Conservation (phyloP, 2,329 filamentous ascomycete genomes). For the Cladophialophora immunda region DNA sequence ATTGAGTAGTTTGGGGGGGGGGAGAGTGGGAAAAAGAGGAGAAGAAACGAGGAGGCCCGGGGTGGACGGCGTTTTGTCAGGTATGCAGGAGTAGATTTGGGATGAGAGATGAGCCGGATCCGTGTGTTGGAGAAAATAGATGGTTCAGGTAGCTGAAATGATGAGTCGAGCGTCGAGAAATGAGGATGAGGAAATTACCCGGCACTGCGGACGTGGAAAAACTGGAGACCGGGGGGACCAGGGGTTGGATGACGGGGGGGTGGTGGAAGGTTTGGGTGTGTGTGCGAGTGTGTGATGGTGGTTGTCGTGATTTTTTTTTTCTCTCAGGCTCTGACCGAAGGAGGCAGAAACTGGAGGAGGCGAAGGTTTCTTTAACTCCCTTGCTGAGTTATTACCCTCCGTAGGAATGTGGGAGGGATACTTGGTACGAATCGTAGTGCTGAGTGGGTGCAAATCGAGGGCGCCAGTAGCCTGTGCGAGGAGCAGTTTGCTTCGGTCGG, state of each 20-base stretch:
- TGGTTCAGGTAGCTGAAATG: conserved; percentile 11
- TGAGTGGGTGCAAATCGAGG: not conserved
- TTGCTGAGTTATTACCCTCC: not conserved
- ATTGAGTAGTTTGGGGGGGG: conserved; percentile 23
- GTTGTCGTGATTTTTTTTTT: conserved; percentile 15
- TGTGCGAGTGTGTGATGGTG: not conserved
- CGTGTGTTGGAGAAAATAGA: conserved; percentile 23
- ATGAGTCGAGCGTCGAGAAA: conserved; percentile 16
- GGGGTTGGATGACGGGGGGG: conserved; percentile 28
- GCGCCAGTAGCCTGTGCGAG: conserved; percentile 8
- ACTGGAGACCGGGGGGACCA: conserved; percentile 37
- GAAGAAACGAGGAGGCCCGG: conserved; percentile 29
- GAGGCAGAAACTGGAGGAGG: conserved; percentile 24
- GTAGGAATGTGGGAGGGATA: conserved; percentile 14
- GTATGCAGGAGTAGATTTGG: conserved; percentile 22
- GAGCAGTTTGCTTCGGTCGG: not conserved
- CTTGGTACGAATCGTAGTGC: conserved; percentile 1
- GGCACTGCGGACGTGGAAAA: conserved; percentile 36
- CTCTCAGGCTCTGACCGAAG: conserved; percentile 27
- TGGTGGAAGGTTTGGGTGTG: conserved; percentile 7
- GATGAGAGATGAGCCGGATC: conserved; percentile 28
- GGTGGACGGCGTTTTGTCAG: conserved; percentile 26
- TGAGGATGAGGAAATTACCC: conserved; percentile 31
- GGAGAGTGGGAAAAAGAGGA: conserved; percentile 10
- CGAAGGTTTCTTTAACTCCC: conserved; percentile 4